Percentiles rank a stretch among this genome's conserved stretches.
phyloP scores from a whole-genome alignment of 306 rosid genomes.

The Glycine tomentella region DNA sequence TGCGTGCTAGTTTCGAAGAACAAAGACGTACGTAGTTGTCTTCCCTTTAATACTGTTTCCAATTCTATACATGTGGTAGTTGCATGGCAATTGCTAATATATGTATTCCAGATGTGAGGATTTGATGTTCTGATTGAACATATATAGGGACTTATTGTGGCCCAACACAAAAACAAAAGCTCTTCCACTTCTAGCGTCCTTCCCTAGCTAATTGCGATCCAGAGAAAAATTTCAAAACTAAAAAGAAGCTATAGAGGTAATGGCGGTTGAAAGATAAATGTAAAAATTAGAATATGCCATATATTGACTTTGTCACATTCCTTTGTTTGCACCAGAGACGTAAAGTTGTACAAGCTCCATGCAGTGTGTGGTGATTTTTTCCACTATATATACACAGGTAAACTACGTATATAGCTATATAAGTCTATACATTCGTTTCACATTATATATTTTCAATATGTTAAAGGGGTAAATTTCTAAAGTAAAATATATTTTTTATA shows the following conservation, averaged over 20 bases:
- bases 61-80: conserved; percentile 8
- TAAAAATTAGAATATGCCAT: conserved; percentile 11
- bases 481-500: too few species aligned
- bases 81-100: conserved; percentile 36
- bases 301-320: conserved; percentile 31
- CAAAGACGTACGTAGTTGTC: conserved; percentile 7
- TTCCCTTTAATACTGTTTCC: not conserved
- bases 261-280: conserved; percentile 17
- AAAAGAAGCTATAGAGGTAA: not conserved
- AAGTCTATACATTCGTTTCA: too few species aligned
- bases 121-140: conserved; percentile 8
- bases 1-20: not conserved
- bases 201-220: not conserved
- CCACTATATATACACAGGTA: too few species aligned
- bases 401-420: too few species aligned
- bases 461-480: too few species aligned
- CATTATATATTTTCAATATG: too few species aligned
- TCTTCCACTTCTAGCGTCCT: conserved; percentile 36
- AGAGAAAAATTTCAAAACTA: not conserved
- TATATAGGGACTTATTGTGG: conserved; percentile 33
- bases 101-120: not conserved
- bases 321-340: conserved; percentile 41
- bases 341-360: conserved; percentile 35
- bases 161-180: conserved; percentile 39
- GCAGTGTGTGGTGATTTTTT: conserved; percentile 4